Base-by-base conservation (phyloP, 495 filamentous ascomycete genomes). In the Tirmania nivea region DNA sequence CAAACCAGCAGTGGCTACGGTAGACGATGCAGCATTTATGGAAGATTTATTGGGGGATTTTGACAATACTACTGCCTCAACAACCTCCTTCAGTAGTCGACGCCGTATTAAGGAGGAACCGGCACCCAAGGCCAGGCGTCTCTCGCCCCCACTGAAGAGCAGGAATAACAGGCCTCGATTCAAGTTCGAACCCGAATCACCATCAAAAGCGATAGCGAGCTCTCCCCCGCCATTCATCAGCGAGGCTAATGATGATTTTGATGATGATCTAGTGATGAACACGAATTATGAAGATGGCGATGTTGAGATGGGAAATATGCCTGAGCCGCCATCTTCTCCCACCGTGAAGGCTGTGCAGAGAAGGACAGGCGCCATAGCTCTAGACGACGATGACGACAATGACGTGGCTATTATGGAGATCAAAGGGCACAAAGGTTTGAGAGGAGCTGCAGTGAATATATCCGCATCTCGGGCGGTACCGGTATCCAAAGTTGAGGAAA, bases 1-100 rank as follows among this genome's bases (percentile, higher is more conserved):
- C 1, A 97, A 93, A 35, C 52, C 75, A 69, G 67, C 65, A 10
- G 63, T 69, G 20, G 72, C 70, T 48, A 94, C 86, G 6, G 81
- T 83, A 58, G 86, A 88, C 52, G 87, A 95, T 59, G 80, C 83
- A 55, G 80, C 78, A 54, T 96, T 94, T 64, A 75, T 97, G 68
- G 75, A 75, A 3, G 79, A 81, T 60, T 73, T 97, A 6, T 75
- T 97, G 4, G 86, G 79, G 56, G 85, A 96, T 67, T 83, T 97
- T 42, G 85, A 96, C 66, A 77, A 75, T 52, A 92, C 75, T 78
- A n/a, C 73, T 73, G 35, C 73, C 75, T 8, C 63, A 68, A 17
- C 65, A 69, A 8, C 73, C 74, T 35, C 67, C 78, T 19, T 73
- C 71, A 17, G 11, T 60, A 83, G 79, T 59, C 66, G 79, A 48